Conservation (phyloP, 139 green algal species). For the Picochlorum sp. region DNA sequence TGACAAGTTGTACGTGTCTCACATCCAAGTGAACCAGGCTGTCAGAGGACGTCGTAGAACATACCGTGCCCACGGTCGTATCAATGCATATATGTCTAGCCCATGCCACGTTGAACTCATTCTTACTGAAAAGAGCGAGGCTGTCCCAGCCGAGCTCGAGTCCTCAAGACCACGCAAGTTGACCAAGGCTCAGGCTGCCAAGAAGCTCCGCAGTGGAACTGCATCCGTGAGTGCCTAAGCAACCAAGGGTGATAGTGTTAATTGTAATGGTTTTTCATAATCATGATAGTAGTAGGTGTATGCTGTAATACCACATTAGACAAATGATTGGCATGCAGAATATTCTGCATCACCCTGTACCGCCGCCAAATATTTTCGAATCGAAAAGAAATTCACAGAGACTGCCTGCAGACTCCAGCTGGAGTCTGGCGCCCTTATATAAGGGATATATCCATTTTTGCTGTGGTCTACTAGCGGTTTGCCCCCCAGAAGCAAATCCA, state of each 20-base stretch:
- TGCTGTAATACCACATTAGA: background rate
- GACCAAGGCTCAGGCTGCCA: constrained; percentile 48
- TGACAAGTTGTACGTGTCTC: constrained; percentile 79
- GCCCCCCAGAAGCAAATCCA: too few relatives aligned
- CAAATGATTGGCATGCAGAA: too few relatives aligned
- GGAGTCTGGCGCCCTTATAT: too few relatives aligned
- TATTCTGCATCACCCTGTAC: too few relatives aligned
- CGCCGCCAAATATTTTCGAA: too few relatives aligned
- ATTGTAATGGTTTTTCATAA: background rate
- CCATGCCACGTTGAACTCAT: constrained; percentile 97
- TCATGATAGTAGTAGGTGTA: constrained; percentile 1
- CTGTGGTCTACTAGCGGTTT: too few relatives aligned
- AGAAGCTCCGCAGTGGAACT: constrained; percentile 60
- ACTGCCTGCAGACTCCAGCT: too few relatives aligned
- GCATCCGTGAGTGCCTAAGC: constrained; percentile 42
- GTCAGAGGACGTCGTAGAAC: constrained; percentile 86
- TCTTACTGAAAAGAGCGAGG: constrained; percentile 75
- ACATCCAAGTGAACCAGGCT: constrained; percentile 98
- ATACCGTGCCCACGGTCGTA: constrained; percentile 96
- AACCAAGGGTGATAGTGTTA: background rate
- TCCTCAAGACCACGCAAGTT: constrained; percentile 46
- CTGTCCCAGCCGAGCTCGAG: constrained; percentile 61
- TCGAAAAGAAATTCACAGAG: too few relatives aligned
- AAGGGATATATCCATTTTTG: too few relatives aligned
- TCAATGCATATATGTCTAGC: constrained; percentile 96